These are phyloP conservation scores for Metarhizium humberi DNA, from an alignment of 2,329 filamentous ascomycete genomes.

Conservation along the genomic window DNA sequence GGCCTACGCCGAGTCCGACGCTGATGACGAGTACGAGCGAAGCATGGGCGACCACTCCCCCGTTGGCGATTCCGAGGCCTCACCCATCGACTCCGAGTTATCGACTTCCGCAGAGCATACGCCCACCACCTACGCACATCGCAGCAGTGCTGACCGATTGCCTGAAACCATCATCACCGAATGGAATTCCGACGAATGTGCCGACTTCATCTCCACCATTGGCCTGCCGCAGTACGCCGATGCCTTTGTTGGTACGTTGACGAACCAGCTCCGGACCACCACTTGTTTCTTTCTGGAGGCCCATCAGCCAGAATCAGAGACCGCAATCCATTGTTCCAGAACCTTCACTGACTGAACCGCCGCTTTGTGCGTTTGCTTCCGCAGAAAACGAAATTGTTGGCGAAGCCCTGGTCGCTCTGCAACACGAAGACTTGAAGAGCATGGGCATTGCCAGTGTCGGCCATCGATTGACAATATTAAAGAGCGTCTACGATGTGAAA, in stretches of 20 bases:
- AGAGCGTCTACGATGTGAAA: slow-evolving; percentile 94
- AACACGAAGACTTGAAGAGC: slow-evolving; percentile 89
- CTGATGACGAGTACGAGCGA: slow-evolving; percentile 76
- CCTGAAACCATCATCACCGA: slow-evolving; percentile 69
- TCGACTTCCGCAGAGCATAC: slow-evolving; percentile 64
- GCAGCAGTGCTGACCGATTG: slow-evolving; percentile 52
- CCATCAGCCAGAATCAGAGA: not conserved
- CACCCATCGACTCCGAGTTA: slow-evolving; percentile 63
- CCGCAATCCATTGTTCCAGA: not conserved
- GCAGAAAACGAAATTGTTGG: slow-evolving; percentile 90
- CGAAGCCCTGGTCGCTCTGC: slow-evolving; percentile 78
- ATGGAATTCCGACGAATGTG: slow-evolving; percentile 80
- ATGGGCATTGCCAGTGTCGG: slow-evolving; percentile 91
- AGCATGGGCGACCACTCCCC: slow-evolving; percentile 60
- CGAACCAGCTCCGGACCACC: not conserved
- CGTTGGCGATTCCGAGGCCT: slow-evolving; percentile 58
- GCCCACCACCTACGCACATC: slow-evolving; percentile 67
- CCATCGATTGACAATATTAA: slow-evolving; percentile 88
- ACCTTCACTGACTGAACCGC: slow-evolving; percentile 7
- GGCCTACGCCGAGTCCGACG: slow-evolving; percentile 70
- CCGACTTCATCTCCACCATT: slow-evolving; percentile 75
- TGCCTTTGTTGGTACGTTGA: slow-evolving; percentile 65
- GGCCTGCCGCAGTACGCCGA: slow-evolving; percentile 77
- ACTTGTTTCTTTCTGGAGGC: not conserved
- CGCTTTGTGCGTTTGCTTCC: slow-evolving; percentile 9